Base-by-base conservation (phyloP, 495 filamentous ascomycete species). In the Thermochaetoides thermophila region DNA sequence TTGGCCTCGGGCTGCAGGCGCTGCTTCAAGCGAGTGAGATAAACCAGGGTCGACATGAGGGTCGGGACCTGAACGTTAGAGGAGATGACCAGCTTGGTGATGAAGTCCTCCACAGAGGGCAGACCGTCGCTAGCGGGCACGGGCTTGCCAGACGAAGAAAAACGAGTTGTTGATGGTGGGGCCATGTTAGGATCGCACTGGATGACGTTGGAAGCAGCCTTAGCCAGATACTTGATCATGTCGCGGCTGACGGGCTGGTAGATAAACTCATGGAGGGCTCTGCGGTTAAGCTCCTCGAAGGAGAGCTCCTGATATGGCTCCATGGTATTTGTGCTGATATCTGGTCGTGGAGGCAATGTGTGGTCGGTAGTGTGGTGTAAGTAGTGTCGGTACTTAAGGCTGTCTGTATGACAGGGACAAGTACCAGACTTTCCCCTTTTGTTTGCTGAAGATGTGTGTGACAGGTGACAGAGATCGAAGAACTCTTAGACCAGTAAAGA, bases 41-140 rank as follows among this genome's bases (percentile, higher is more conserved):
- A 97, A 49, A 97, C 84, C 3, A 96, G 69, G 5, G 84, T 82
- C 34, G 82, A 84, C 91, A 96, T 96, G 40, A 97, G 72, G 12
- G 89, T 97, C 1, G 86, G 83, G 28, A 94, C 85, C 61, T 95
- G 87, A 12, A 97, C 89, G 54, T 94, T 91, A 33, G 91, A 96
- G 29, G 81, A 76, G 44, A 80, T 70, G 40, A 96, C 85, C 17
- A 96, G 64, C 16, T 81, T 83, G 26, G 73, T 76, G 63, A 97
- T 96, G 65, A 97, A 97, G 26, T 66, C 66, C 55, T 93, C 81
- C 16, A 96, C 60, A 1, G 81, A 75, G 4, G 89, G 89, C 4
- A 95, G 60, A 17, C 53, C 50, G 40, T 57, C 59, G 27, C 58
- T 57, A 37, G 38, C 61, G 17, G 35, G 47, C 32, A 55, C 31